Conservation (phyloP, 2,329 filamentous ascomycete genomes). For the Fusarium pseudograminearum region DNA sequence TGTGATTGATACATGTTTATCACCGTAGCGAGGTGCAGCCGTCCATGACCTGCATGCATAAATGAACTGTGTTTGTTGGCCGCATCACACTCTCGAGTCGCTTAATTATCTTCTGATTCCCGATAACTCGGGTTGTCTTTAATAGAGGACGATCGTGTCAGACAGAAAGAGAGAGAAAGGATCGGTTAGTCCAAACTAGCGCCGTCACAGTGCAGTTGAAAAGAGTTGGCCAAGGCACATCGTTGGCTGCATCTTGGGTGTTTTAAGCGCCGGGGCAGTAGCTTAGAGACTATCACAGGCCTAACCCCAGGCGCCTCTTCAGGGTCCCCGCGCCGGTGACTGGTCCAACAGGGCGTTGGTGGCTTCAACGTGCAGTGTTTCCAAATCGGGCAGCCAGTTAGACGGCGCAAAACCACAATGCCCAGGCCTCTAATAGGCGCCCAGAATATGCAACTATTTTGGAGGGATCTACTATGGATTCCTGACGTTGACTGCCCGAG, state of each 20-base stretch:
- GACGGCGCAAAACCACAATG: slow-evolving; percentile 22
- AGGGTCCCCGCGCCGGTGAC: slow-evolving; percentile 15
- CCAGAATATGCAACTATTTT: slow-evolving; percentile 10
- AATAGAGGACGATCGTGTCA: slow-evolving; percentile 2
- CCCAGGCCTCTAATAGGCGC: slow-evolving; percentile 45
- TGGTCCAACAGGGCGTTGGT: slow-evolving; percentile 22
- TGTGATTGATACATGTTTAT: slow-evolving; percentile 11
- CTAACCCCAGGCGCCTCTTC: slow-evolving; percentile 26
- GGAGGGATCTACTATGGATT: neutral
- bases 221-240: slow-evolving; percentile 28
- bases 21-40: slow-evolving; percentile 30
- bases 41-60: slow-evolving; percentile 11
- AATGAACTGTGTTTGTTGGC: neutral
- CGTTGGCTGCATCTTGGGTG: slow-evolving; percentile 35
- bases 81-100: slow-evolving; percentile 13
- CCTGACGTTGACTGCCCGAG: slow-evolving; percentile 1
- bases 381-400: slow-evolving; percentile 49
- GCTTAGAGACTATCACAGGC: slow-evolving; percentile 8
- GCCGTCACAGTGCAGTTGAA: slow-evolving; percentile 47
- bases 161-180: slow-evolving; percentile 1
- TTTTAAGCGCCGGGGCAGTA: slow-evolving; percentile 43
- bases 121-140: slow-evolving; percentile 17
- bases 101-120: slow-evolving; percentile 16
- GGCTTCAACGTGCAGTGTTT: slow-evolving; percentile 41
- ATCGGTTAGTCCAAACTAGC: slow-evolving; percentile 39